Evolutionary conservation across 129 eudicot genomes (phyloP).

Genomic region (Chrysanthemum seticuspe): DNA sequence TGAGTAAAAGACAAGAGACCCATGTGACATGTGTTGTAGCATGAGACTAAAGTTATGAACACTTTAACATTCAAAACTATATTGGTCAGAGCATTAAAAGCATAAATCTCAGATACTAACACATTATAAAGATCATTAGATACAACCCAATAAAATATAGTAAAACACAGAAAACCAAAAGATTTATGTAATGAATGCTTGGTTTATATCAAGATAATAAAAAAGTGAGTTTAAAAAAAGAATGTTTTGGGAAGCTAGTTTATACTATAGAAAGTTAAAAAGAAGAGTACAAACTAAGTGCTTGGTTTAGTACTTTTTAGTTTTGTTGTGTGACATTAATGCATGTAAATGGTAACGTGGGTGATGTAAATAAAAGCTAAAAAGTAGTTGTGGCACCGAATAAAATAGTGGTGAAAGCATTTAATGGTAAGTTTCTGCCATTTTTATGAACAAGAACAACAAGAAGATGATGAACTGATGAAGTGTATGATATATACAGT

Average conservation of each 20-base stretch:
- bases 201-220: slow-evolving; percentile 15
- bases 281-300: slow-evolving; percentile 17
- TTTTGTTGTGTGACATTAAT: slow-evolving; percentile 26
- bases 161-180: slow-evolving; percentile 11
- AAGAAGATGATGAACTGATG: too few relatives aligned
- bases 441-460: slow-evolving; percentile 16
- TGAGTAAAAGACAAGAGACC: slow-evolving; percentile 26
- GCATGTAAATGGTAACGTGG: slow-evolving; percentile 23
- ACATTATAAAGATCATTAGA: neutral
- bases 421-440: slow-evolving; percentile 25
- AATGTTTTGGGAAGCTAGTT: slow-evolving; percentile 36
- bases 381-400: slow-evolving; percentile 24
- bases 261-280: slow-evolving; percentile 26
- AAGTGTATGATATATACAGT: neutral
- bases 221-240: slow-evolving; percentile 27
- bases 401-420: slow-evolving; percentile 31
- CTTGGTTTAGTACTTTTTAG: neutral
- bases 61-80: slow-evolving; percentile 27
- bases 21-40: slow-evolving; percentile 22
- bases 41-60: slow-evolving; percentile 31
- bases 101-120: slow-evolving; percentile 22
- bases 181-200: slow-evolving; percentile 36
- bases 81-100: slow-evolving; percentile 36
- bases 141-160: neutral
- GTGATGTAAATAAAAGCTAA: slow-evolving; percentile 11